A percentile compares a stretch with the other conserved stretches of the same genome.
Evolutionary conservation across 768 basidiomycete species (phyloP).

Genomic region (Pholiota molesta): DNA sequence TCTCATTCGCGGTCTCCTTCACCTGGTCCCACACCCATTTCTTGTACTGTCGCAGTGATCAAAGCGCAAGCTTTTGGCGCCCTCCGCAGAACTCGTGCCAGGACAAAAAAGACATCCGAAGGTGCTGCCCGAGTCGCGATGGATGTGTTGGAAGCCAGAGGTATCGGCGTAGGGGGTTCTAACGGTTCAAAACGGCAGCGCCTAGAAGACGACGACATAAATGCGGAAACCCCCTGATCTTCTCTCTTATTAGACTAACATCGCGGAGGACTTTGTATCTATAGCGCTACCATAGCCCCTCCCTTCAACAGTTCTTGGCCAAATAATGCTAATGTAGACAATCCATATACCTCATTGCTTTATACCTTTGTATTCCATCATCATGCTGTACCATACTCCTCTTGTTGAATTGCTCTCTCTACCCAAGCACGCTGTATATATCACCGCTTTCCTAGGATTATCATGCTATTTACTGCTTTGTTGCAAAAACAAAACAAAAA

Average conservation of each 20-base stretch:
- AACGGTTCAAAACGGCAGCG: constrained; percentile 52
- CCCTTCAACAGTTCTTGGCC: constrained; percentile 11
- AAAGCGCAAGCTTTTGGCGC: constrained; percentile 91
- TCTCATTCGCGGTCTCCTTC: constrained; percentile 56
- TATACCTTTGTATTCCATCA: constrained; percentile 27
- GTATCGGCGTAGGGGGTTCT: constrained; percentile 53
- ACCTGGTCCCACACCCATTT: constrained; percentile 51
- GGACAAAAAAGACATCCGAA: constrained; percentile 73
- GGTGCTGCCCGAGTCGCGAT: constrained; percentile 73
- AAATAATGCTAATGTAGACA: constrained; percentile 21
- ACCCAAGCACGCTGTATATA: constrained; percentile 21
- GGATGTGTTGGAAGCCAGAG: constrained; percentile 82
- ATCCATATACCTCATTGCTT: constrained; percentile 20
- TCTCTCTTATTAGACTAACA: constrained; percentile 16
- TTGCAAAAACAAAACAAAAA: constrained; percentile 11
- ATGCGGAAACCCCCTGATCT: constrained; percentile 29
- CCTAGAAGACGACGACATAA: constrained; percentile 56
- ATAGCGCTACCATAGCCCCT: constrained; percentile 18
- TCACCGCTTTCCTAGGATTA: constrained; percentile 23
- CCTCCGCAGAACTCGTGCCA: constrained; percentile 74
- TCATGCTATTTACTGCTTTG: constrained; percentile 22
- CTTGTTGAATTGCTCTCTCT: constrained; percentile 26
- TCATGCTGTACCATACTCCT: constrained; percentile 25
- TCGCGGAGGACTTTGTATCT: constrained; percentile 28
- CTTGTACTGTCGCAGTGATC: constrained; percentile 86